These are phyloP conservation scores for Clarireedia homoeocarpa DNA, from an alignment of 2,329 filamentous ascomycete genomes.

Conservation along the genomic window DNA sequence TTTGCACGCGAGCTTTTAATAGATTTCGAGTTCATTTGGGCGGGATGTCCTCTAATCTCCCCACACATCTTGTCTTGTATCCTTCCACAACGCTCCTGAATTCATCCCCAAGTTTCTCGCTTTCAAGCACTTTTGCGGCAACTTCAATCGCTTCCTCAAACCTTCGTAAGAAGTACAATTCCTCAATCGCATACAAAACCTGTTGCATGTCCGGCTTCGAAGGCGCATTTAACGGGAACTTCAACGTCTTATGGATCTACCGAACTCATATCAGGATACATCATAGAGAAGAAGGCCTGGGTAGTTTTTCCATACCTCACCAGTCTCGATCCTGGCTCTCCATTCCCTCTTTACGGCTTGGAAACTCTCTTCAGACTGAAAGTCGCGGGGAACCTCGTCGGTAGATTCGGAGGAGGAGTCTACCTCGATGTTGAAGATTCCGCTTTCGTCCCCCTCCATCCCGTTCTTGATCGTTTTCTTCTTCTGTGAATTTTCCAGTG, in stretches of 20 bases:
- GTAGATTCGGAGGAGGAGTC: conserved; percentile 31
- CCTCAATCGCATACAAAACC: conserved; percentile 29
- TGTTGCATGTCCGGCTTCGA: conserved; percentile 26
- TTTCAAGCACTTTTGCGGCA: conserved; percentile 16
- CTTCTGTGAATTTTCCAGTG: not conserved
- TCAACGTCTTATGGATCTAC: conserved; percentile 23
- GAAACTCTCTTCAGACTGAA: conserved; percentile 27
- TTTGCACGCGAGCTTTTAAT: too few species aligned
- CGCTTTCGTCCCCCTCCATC: not conserved
- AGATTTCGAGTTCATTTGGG: too few species aligned
- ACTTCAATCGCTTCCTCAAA: conserved; percentile 23
- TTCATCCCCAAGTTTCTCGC: conserved; percentile 17
- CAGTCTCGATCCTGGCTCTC: conserved; percentile 25
- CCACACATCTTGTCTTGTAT: conserved; percentile 20
- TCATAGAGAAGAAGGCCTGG: not conserved
- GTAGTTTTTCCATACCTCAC: conserved; percentile 19
- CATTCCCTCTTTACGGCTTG: conserved; percentile 18
- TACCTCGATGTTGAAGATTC: conserved; percentile 36
- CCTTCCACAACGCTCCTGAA: conserved; percentile 19
- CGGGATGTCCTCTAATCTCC: not conserved
- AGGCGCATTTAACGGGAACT: conserved; percentile 21
- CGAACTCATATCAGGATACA: not conserved
- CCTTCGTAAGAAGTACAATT: conserved; percentile 26
- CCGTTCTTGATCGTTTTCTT: not conserved
- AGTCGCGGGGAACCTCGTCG: conserved; percentile 25